These are phyloP conservation scores for Stellera chamaejasme DNA, from an alignment of 345 rosid genomes.

Conservation along the genomic window DNA sequence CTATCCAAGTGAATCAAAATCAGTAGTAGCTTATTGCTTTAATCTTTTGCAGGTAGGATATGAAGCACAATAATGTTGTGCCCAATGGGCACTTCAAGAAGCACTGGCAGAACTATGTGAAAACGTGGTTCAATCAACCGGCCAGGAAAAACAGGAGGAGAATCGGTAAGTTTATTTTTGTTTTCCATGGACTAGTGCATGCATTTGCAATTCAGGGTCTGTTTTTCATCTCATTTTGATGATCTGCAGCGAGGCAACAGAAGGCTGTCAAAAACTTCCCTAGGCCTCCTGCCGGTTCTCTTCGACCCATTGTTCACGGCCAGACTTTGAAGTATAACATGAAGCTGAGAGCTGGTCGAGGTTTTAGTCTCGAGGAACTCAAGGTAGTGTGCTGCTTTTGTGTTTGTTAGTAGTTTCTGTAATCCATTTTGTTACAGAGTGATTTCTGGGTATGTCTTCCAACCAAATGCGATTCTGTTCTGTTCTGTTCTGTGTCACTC, in stretches of 20 bases:
- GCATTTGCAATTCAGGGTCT: not conserved
- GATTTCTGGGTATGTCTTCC: not conserved
- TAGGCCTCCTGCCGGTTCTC: slow-evolving; percentile 76
- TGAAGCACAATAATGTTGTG: slow-evolving; percentile 75
- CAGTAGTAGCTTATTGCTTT: too few species aligned
- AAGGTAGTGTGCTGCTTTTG: slow-evolving; percentile 47
- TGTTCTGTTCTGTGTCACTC: too few species aligned
- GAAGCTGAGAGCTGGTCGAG: slow-evolving; percentile 82
- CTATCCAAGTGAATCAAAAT: too few species aligned
- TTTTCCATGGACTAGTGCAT: slow-evolving; percentile 1
- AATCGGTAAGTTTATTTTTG: slow-evolving; percentile 28
- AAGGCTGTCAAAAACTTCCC: slow-evolving; percentile 90
- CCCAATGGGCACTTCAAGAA: slow-evolving; percentile 69
- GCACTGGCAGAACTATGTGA: slow-evolving; percentile 83
- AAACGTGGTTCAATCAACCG: slow-evolving; percentile 89
- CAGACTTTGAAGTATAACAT: slow-evolving; percentile 87
- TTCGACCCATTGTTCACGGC: slow-evolving; percentile 75
- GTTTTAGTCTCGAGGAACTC: slow-evolving; percentile 86
- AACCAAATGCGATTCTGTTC: too few species aligned
- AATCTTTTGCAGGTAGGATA: slow-evolving; percentile 27
- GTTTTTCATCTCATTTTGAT: not conserved
- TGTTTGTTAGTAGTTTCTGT: not conserved
- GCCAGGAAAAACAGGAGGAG: slow-evolving; percentile 71
- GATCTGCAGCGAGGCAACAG: slow-evolving; percentile 60
- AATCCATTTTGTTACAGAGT: not conserved